Evolutionary conservation across 1,139 yeast genomes (phyloP), one percentile per base, ranked within the genome.

Genomic region (Pichia sp.): DNA sequence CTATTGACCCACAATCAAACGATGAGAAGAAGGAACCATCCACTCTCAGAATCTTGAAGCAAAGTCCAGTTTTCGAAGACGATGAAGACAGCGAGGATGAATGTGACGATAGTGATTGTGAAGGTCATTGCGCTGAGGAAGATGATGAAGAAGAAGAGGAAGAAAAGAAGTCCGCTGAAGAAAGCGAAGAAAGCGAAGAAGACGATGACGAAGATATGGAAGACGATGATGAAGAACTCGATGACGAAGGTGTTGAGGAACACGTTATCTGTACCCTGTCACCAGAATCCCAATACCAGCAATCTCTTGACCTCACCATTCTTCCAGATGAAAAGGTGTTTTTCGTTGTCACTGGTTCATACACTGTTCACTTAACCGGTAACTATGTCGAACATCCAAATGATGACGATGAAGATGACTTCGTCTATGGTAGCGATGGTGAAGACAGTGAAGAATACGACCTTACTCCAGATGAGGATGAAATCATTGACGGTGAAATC

Each of bases 331-430:
- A 91, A 67, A 95, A 87, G 58, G 88, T 91, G 45, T 78, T 72
- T 69, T 91, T 91, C 58, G 93, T 86, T 55, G 96, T 85, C 43
- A 82, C 95, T 48, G 98, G 98, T 52, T 87, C 97, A 26, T 87
- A 86, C 68, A 83, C 95, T 51, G 71, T 91, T 50, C 94, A 88
- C 62, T 70, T 91, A 56, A 72, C 86, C 52, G 99, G 99, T 69
- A 88, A 91, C 78, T 86, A 81, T 66, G 81, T 91, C 57, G 93
- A 84, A 58, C 96, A 87, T 63, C 96, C 97, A 60, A 87, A 78
- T 49, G 93, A 82, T 50, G 82, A 72, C 38, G 80, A 69, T 39
- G 75, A 66, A 33, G 79, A 72, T 36, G 72, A 66, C 34, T 73
- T 66, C 39, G 66, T 65, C 34, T 77, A 69, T 34, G 74, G 70